Evolutionary conservation across 2,329 filamentous ascomycete genomes (phyloP).

Genomic region (Hypoxylon sp.): DNA sequence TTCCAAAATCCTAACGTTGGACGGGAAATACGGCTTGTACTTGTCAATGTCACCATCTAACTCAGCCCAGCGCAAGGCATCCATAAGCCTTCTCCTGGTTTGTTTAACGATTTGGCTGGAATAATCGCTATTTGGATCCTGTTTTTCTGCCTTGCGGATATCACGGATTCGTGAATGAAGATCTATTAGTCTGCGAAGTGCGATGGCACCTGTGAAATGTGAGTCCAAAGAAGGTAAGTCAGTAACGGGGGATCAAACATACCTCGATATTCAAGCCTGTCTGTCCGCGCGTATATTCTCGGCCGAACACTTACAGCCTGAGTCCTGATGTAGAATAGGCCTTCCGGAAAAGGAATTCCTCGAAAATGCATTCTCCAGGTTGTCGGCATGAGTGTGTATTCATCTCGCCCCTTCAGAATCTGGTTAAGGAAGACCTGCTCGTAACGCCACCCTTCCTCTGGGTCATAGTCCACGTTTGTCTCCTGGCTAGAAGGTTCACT

Average conservation of each 20-base stretch:
- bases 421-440: constrained; percentile 51
- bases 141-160: constrained; percentile 38
- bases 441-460: constrained; percentile 45
- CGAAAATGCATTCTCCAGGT: constrained; percentile 52
- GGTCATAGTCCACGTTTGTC: constrained; percentile 30
- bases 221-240: constrained; percentile 4
- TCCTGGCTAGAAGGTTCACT: constrained; percentile 1
- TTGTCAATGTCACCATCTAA: constrained; percentile 45
- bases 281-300: constrained; percentile 50
- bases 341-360: constrained; percentile 51
- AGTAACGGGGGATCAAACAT: constrained; percentile 19
- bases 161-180: constrained; percentile 48
- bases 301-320: constrained; percentile 46
- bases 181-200: constrained; percentile 49
- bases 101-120: constrained; percentile 43
- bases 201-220: constrained; percentile 43
- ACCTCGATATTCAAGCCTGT: constrained; percentile 51
- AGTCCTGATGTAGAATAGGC: constrained; percentile 50
- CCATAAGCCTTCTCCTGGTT: constrained; percentile 40
- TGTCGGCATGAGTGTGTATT: constrained; percentile 51
- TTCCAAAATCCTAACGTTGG: constrained; percentile 47
- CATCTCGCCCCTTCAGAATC: constrained; percentile 49
- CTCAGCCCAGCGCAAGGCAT: constrained; percentile 48
- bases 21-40: constrained; percentile 39
- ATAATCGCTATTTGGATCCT: constrained; percentile 15